Percentiles rank a stretch among this genome's conserved stretches.
phyloP scores from a whole-genome alignment of 345 rosid species.

The Cochlearia excelsa region DNA sequence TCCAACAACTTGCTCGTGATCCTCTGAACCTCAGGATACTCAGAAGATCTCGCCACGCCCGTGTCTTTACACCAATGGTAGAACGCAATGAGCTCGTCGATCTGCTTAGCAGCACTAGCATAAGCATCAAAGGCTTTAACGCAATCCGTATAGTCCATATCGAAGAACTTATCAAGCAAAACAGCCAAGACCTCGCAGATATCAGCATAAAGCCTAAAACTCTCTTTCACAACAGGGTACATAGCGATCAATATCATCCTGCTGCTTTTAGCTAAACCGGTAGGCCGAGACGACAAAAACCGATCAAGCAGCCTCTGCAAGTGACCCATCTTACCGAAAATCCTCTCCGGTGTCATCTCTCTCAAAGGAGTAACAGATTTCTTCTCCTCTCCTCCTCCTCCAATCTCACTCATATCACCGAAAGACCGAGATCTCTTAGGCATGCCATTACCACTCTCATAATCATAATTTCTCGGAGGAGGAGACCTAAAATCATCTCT shows the following conservation, averaged over 20 bases:
- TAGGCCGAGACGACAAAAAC: conserved; percentile 68
- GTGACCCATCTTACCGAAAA: conserved; percentile 65
- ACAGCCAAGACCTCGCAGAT: conserved; percentile 79
- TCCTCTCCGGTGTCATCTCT: conserved; percentile 76
- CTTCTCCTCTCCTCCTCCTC: conserved; percentile 36
- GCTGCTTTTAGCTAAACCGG: conserved; percentile 70
- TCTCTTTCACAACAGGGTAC: conserved; percentile 76
- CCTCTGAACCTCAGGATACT: conserved; percentile 88
- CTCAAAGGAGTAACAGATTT: conserved; percentile 55
- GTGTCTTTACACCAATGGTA: conserved; percentile 86
- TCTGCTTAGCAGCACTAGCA: conserved; percentile 73
- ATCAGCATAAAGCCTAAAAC: conserved; percentile 74
- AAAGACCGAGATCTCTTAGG: conserved; percentile 65
- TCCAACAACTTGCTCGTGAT: conserved; percentile 75
- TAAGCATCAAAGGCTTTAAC: conserved; percentile 87
- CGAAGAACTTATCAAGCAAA: conserved; percentile 75
- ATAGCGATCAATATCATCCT: conserved; percentile 70
- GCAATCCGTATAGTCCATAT: conserved; percentile 80
- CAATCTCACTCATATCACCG: conserved; percentile 67
- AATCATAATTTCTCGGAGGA: conserved; percentile 51
- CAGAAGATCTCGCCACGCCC: conserved; percentile 81
- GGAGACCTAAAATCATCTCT: conserved; percentile 66
- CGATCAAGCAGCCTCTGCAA: conserved; percentile 66
- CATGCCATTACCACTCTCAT: conserved; percentile 52
- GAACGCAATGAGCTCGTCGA: conserved; percentile 70